These are phyloP conservation scores for Suhomyces tanzawaensis DNA, from an alignment of 805 yeast species.

Conservation along the genomic window DNA sequence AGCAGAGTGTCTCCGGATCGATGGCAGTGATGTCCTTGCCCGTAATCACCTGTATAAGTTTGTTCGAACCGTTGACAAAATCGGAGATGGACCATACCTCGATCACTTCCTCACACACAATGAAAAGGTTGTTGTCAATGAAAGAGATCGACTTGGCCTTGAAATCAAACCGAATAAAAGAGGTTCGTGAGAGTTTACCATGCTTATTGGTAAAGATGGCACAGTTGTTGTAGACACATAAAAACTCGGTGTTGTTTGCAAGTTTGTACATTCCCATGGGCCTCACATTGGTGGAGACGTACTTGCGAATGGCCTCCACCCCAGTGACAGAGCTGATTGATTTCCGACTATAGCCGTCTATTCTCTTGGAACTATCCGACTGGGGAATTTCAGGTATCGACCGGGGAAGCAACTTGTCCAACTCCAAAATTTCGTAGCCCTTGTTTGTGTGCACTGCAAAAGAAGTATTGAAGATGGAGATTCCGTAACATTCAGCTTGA, in stretches of 20 bases:
- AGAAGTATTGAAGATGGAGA: slow-evolving; percentile 63
- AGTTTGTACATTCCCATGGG: slow-evolving; percentile 68
- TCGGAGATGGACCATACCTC: slow-evolving; percentile 65
- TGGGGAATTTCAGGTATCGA: slow-evolving; percentile 53
- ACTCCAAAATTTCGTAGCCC: slow-evolving; percentile 64
- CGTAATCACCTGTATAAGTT: slow-evolving; percentile 63
- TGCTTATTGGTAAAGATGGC: slow-evolving; percentile 63
- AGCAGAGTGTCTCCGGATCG: slow-evolving; percentile 19
- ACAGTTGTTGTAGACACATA: slow-evolving; percentile 68
- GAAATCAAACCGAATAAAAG: slow-evolving; percentile 43
- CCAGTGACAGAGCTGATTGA: slow-evolving; percentile 11
- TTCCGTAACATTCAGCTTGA: slow-evolving; percentile 55
- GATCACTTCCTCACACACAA: slow-evolving; percentile 63
- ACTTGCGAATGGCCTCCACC: slow-evolving; percentile 40
- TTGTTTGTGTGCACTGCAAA: slow-evolving; percentile 64
- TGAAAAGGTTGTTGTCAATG: slow-evolving; percentile 29
- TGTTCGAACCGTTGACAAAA: slow-evolving; percentile 41
- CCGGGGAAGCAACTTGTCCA: slow-evolving; percentile 56
- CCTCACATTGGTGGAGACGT: slow-evolving; percentile 38
- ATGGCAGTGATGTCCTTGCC: slow-evolving; percentile 59
- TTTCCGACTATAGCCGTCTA: slow-evolving; percentile 32
- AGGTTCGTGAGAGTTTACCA: slow-evolving; percentile 50
- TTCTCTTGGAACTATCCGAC: slow-evolving; percentile 17
- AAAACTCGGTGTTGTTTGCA: slow-evolving; percentile 46
- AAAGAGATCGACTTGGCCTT: slow-evolving; percentile 38